Conservation (phyloP, 2,329 filamentous ascomycete genomes). For the Phialophora tarda region DNA sequence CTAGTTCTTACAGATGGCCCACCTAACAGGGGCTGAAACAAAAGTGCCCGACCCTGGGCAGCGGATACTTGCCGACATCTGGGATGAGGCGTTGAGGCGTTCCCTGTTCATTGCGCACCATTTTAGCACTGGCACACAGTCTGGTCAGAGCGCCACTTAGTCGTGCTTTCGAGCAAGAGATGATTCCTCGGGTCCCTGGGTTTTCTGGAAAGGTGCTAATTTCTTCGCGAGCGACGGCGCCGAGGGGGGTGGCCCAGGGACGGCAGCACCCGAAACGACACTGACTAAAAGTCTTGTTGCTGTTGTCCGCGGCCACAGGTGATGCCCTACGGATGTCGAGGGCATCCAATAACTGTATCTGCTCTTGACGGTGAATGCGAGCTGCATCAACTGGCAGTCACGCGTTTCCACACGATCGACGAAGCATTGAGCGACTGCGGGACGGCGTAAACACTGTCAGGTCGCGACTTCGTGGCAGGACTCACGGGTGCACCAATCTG, state of each 20-base stretch:
- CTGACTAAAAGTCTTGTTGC: background rate
- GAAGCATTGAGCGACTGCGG: background rate
- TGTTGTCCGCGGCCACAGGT: conserved; percentile 4
- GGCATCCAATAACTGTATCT: conserved; percentile 17
- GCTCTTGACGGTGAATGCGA: background rate
- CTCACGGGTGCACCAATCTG: conserved; percentile 8
- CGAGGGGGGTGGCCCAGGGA: background rate
- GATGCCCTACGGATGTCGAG: conserved; percentile 22
- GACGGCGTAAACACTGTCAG: background rate
- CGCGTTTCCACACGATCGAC: conserved; percentile 15
- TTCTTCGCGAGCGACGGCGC: conserved; percentile 19
- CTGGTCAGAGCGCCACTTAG: conserved; percentile 25
- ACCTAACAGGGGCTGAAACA: conserved; percentile 36
- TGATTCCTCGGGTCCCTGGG: conserved; percentile 17
- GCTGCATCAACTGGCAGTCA: conserved; percentile 25
- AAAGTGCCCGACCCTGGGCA: conserved; percentile 28
- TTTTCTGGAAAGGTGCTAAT: conserved; percentile 35
- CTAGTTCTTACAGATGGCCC: conserved; percentile 35
- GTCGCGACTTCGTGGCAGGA: background rate
- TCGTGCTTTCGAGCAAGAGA: background rate
- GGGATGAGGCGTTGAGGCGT: conserved; percentile 29
- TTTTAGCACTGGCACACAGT: conserved; percentile 22
- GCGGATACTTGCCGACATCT: conserved; percentile 31
- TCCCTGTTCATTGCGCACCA: conserved; percentile 19
- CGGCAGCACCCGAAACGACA: conserved; percentile 1